Base-by-base conservation (phyloP, 176 grass and related monocot genomes). In the Avena atlantica region DNA sequence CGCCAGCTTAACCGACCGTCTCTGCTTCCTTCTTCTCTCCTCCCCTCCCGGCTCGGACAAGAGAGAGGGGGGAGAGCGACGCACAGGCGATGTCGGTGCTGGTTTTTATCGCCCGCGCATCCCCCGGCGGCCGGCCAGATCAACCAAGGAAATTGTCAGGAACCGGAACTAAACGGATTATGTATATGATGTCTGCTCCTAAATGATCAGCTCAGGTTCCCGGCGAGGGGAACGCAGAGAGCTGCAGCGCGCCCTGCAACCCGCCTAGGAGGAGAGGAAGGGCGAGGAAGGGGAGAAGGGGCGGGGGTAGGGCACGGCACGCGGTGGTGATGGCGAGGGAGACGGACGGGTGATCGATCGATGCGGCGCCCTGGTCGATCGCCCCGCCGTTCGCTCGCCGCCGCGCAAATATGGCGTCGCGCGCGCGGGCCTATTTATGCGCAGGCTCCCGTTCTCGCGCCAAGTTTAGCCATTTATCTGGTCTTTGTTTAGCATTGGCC, bases 361-460 rank as follows among this genome's bases (percentile, higher is more conserved):
- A 87, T 66, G 83, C 36, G 68, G 76, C 80, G 73, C 57, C 67
- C 73, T 74, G 44, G 12, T 49, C 15, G 27, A 49, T 79, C 90
- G 79, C 84, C 67, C 91, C 91, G 79, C 47, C 70, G 80, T 71
- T 85, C 49, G 78, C 86, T 85, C 86, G 77, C 9, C 68, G 76
- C 89, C 89, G 81, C 34, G 75, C 77, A 29, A 53, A 24, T 36
- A 73, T 40, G 76, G 16, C 29, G 44, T 23, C 21, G 56, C 80
- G 50, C 14, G 36, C 52, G 34, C 2, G 64, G 64, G 36, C 51
- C 51, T 24, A 82, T 27, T 77, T 81, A 17, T 57, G n/a, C 37
- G 84, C 27, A 40, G 4, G 36, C 36, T 37, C 36, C 36, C 36
- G 36, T 37, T 37, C 36, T 37, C 36, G 36, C 36, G 29, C 37